Evolutionary conservation across 352 stramenopile species (phyloP).

Genomic region (Blastocystis sp.): DNA sequence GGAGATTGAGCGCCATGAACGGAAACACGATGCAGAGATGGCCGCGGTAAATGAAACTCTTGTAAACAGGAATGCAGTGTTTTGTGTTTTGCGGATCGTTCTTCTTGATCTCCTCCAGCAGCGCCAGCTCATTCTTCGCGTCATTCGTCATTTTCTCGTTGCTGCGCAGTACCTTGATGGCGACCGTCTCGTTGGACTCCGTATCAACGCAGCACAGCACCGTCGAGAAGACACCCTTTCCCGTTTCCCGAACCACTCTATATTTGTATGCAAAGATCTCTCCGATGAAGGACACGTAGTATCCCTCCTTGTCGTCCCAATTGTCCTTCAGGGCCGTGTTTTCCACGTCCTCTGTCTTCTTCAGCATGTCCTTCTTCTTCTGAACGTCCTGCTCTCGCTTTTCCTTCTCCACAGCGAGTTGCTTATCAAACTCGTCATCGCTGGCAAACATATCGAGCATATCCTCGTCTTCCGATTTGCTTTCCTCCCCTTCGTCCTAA

Average conservation of each 20-base stretch:
- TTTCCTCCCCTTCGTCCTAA: not conserved
- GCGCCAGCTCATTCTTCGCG: constrained; percentile 79
- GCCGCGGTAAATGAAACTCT: constrained; percentile 84
- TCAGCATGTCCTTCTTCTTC: constrained; percentile 72
- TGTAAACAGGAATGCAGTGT: constrained; percentile 80
- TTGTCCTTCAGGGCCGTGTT: constrained; percentile 75
- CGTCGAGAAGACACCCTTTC: constrained; percentile 95
- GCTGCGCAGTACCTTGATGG: constrained; percentile 80
- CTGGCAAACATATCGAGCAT: constrained; percentile 84
- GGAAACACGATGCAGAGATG: constrained; percentile 95
- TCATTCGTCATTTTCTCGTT: constrained; percentile 97
- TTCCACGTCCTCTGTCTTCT: constrained; percentile 73
- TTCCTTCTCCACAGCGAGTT: constrained; percentile 68
- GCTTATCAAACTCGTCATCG: constrained; percentile 74
- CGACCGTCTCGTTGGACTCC: constrained; percentile 69
- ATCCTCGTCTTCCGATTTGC: constrained; percentile 72
- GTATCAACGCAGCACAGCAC: constrained; percentile 87
- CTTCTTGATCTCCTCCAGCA: constrained; percentile 79
- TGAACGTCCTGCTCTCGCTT: constrained; percentile 27
- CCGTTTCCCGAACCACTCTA: constrained; percentile 85
- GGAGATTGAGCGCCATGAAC: constrained; percentile 93
- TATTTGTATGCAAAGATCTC: constrained; percentile 86
- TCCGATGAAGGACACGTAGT: constrained; percentile 90
- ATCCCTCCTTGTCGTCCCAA: constrained; percentile 92
- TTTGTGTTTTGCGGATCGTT: constrained; percentile 79